Evolutionary conservation across 2,329 filamentous ascomycete genomes (phyloP).

Genomic region (Alternaria viburni): DNA sequence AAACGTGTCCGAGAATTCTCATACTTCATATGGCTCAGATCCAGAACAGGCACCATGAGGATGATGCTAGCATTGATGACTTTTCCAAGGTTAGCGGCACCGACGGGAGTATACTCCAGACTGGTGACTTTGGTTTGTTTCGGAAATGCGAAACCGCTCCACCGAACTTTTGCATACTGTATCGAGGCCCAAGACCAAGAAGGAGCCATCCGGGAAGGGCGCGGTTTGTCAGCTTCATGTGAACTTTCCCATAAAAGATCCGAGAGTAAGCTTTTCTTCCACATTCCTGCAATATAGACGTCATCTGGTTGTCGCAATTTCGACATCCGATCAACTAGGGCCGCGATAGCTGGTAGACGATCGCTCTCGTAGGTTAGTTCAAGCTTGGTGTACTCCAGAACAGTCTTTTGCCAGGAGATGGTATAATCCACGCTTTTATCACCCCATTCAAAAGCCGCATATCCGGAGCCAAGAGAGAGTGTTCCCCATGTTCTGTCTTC

Average conservation of each 20-base stretch:
- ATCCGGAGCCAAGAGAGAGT: too few relatives aligned
- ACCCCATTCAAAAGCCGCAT: too few relatives aligned
- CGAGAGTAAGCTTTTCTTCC: background rate
- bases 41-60: too few relatives aligned
- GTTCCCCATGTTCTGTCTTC: background rate
- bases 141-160: too few relatives aligned
- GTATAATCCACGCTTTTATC: too few relatives aligned
- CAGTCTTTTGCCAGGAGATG: background rate
- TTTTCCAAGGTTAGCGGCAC: background rate
- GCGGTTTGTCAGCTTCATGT: too few relatives aligned
- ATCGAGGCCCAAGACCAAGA: background rate
- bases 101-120: background rate
- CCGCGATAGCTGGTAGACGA: background rate
- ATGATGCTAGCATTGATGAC: background rate
- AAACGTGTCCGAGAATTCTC: too few relatives aligned
- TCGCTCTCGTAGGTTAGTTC: background rate
- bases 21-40: too few relatives aligned
- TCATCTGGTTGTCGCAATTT: background rate
- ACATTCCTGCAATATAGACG: background rate
- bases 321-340: background rate
- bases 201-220: background rate
- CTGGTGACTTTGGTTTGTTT: background rate
- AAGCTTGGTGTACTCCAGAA: fast-evolving
- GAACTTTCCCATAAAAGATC: too few relatives aligned
- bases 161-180: too few relatives aligned